Percentiles rank a stretch among this genome's conserved stretches.
Conservation (phyloP, 768 basidiomycete species). For the Tricholoma matsutake region DNA sequence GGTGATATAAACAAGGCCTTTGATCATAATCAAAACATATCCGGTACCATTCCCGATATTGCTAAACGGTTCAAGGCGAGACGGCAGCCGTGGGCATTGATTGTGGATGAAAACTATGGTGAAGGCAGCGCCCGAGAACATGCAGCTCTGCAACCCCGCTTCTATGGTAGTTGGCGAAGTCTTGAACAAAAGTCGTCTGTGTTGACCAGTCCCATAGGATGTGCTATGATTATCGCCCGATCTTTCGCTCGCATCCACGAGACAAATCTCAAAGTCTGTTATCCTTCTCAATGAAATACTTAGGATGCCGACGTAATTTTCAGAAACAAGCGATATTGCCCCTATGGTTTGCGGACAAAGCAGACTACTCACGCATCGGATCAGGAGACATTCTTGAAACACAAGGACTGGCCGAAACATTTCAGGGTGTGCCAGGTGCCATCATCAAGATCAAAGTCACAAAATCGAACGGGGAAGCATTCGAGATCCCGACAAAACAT, state of each 20-base stretch:
- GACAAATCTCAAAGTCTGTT: conserved; percentile 85
- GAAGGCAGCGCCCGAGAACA: conserved; percentile 98
- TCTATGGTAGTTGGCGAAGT: conserved; percentile 60
- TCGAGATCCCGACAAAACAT: conserved; percentile 75
- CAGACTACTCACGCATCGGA: conserved; percentile 81
- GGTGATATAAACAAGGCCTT: conserved; percentile 91
- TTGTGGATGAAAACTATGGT: conserved; percentile 97
- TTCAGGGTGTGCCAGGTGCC: conserved; percentile 46
- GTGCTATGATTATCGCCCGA: conserved; percentile 81
- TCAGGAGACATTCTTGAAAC: conserved; percentile 84
- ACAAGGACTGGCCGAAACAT: conserved; percentile 68
- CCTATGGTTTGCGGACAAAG: conserved; percentile 87
- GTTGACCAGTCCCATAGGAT: conserved; percentile 46
- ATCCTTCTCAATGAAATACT: neutral
- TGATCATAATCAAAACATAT: conserved; percentile 59
- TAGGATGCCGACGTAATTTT: conserved; percentile 10
- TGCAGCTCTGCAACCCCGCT: conserved; percentile 94
- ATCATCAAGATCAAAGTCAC: conserved; percentile 63
- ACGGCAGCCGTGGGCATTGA: conserved; percentile 84
- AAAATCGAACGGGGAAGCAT: conserved; percentile 55
- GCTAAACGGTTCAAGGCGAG: conserved; percentile 87
- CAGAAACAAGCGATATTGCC: conserved; percentile 98
- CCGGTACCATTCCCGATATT: conserved; percentile 85
- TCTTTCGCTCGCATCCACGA: conserved; percentile 99
- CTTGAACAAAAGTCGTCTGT: neutral